Base-by-base conservation (phyloP, 2,329 filamentous ascomycete genomes). In the Pseudovirgaria hyperparasitica region DNA sequence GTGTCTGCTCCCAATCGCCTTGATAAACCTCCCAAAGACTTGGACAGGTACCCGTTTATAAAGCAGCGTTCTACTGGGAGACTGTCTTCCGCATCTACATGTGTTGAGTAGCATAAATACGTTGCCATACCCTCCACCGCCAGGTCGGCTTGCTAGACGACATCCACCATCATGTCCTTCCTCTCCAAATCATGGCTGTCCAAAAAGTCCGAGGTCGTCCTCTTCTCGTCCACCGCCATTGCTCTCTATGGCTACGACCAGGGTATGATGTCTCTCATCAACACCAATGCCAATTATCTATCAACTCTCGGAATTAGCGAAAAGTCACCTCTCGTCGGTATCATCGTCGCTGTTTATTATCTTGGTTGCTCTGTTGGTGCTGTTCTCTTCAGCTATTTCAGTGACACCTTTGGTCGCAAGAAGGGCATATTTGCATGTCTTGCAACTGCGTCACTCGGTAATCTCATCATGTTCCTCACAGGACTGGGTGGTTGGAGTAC, bases 281-380 rank as follows among this genome's bases (percentile, higher is more conserved):
- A 68, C 38, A 68, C 64, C 2, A 69, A 69, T 35, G 37, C 59
- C 25, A 34, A 62, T 36, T 75, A 75, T 38, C 61, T 75, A 2
- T 33, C 45, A 5, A 72, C 67, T 16, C 74, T 76, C 68, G 58
- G 58, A 25, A 67, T 75, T 19, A 31, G 39, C 5, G 52, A 55
- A 35, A 54, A 63, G 17, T 62, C 60, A 4, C 58, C 66, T 2
- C 39, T 72, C 13, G 67, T 74, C 19, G 70, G 70, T 28, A 55
- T 72, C 29, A 69, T 73, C 28, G 69, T 75, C 10, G 65, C 66
- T 3, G 57, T 74, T 16, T 75, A 74, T 52, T 75, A 75, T 37
- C 60, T 75, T 5, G 69, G 70, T n/a, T 73, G 68, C 37, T 58
- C 68, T 4, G 46, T 66, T 3, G 70, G 70, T 9, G 66, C 69